Percentiles rank a stretch among this genome's conserved stretches.
Conservation (phyloP, 139 green algal genomes). For the Auxenochlorella pyrenoidosa region DNA sequence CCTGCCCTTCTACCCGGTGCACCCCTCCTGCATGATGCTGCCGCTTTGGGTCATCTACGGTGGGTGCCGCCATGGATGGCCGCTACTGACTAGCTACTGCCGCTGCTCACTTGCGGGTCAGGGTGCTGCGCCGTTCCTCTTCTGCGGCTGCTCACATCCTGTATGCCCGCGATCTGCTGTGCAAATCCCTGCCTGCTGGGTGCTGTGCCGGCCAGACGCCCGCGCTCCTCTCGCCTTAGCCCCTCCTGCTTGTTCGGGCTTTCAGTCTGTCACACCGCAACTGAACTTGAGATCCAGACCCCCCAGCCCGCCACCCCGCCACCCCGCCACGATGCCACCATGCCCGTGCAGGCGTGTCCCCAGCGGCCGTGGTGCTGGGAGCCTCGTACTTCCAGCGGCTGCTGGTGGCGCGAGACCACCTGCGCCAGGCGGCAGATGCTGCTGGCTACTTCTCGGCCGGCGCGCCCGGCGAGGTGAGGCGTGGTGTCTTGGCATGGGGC, state of each 20-base stretch:
- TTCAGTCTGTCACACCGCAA: no score
- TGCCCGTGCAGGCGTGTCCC: not conserved
- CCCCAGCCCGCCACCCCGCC: no score
- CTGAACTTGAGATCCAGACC: no score
- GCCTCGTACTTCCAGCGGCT: conserved; percentile 19
- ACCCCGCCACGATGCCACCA: not conserved
- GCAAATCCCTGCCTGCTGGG: no score
- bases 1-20: not conserved
- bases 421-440: not conserved
- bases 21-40: not conserved
- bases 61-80: not conserved
- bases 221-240: no score
- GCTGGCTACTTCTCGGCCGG: not conserved
- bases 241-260: no score
- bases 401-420: not conserved
- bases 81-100: not conserved
- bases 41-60: not conserved
- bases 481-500: not conserved
- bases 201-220: no score
- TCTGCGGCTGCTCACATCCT: no score
- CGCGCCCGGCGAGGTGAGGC: not conserved
- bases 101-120: not conserved
- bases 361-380: not conserved
- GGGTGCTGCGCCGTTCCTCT: no score
- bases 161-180: no score